phyloP scores from a whole-genome alignment of 2,329 filamentous ascomycete species.

The Colletotrichum chrysophilum region DNA sequence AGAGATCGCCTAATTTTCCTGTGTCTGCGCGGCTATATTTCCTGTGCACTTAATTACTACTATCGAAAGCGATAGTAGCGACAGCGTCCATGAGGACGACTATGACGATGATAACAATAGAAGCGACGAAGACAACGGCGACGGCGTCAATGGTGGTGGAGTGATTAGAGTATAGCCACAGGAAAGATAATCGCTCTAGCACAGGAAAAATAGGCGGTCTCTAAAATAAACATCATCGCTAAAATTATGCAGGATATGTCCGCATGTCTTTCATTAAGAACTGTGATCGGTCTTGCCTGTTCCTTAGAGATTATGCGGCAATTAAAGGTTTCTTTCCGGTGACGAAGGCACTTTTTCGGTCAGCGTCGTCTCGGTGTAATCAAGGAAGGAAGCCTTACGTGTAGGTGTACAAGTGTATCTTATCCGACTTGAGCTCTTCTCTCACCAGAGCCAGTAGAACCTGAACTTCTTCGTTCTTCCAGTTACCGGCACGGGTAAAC shows the following conservation, averaged over 20 bases:
- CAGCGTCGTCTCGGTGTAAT: background rate
- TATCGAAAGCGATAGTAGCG: too few species aligned
- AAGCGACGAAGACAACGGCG: too few species aligned
- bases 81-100: too few species aligned
- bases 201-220: too few species aligned
- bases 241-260: fast-evolving
- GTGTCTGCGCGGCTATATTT: too few species aligned
- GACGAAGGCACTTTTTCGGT: background rate
- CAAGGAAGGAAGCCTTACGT: slow-evolving; percentile 8
- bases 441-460: slow-evolving; percentile 27
- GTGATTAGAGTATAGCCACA: too few species aligned
- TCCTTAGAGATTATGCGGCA: background rate
- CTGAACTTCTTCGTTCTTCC: slow-evolving; percentile 27
- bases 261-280: too few species aligned
- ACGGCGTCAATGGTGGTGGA: too few species aligned
- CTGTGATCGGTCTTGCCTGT: fast-evolving
- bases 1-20: too few species aligned
- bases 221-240: background rate
- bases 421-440: slow-evolving; percentile 27
- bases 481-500: slow-evolving; percentile 25
- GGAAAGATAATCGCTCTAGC: too few species aligned
- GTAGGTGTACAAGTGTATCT: slow-evolving; percentile 29
- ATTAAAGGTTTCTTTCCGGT: background rate
- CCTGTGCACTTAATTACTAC: too few species aligned
- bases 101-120: too few species aligned